phyloP scores from a whole-genome alignment of 768 basidiomycete species.

The Aureoboletus auriporus region DNA sequence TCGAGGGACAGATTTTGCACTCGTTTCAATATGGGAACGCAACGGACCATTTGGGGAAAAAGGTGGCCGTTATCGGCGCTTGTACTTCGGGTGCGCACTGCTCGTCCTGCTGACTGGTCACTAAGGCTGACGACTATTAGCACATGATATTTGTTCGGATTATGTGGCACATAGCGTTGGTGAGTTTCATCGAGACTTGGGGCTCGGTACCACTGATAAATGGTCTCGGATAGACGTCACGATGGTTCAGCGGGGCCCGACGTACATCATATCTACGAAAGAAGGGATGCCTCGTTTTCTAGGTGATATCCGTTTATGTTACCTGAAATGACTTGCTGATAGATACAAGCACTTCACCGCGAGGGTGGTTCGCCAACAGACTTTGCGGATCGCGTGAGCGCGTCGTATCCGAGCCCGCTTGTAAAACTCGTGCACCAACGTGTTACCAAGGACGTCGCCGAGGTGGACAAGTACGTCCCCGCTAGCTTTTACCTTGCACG shows the following conservation, averaged over 20 bases:
- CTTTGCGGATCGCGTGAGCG: conserved; percentile 49
- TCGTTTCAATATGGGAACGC: conserved; percentile 54
- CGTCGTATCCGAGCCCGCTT: conserved; percentile 40
- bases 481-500: not conserved
- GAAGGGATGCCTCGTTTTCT: conserved; percentile 33
- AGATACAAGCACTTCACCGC: conserved; percentile 32
- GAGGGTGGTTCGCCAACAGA: conserved; percentile 47
- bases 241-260: conserved; percentile 49
- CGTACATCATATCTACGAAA: conserved; percentile 47
- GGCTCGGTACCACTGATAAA: not conserved
- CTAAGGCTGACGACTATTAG: conserved; percentile 20
- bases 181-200: conserved; percentile 13
- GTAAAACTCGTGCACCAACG: conserved; percentile 33
- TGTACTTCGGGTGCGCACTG: conserved; percentile 50
- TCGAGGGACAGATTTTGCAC: conserved; percentile 62
- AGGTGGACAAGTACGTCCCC: conserved; percentile 48
- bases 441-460: conserved; percentile 41
- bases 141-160: conserved; percentile 49
- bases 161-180: conserved; percentile 44
- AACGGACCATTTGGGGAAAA: conserved; percentile 59
- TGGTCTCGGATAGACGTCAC: conserved; percentile 35
- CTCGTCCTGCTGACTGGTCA: no score
- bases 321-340: conserved; percentile 9
- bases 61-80: conserved; percentile 65
- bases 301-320: conserved; percentile 9